A percentile compares a stretch with the other conserved stretches of the same genome.
Evolutionary conservation across 2,329 filamentous ascomycete genomes (phyloP).

Genomic region (Phyllosticta citribraziliensis): DNA sequence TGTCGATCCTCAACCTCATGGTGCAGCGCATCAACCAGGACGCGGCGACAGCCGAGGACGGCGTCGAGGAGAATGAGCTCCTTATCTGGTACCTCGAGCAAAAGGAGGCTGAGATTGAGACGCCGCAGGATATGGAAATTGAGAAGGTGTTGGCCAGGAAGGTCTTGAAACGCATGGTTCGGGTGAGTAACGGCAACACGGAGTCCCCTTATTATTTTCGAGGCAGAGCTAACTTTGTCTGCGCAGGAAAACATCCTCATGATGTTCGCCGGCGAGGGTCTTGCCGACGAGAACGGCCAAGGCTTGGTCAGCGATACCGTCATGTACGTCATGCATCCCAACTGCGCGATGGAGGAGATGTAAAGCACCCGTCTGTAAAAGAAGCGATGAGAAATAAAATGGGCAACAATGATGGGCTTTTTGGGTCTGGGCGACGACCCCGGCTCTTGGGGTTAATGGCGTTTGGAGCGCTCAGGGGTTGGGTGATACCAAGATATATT

Average conservation of each 20-base stretch:
- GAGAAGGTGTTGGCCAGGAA: conserved; percentile 68
- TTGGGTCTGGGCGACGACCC: background rate
- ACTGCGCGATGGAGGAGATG: conserved; percentile 68
- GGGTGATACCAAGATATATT: background rate
- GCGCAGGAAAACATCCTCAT: conserved; percentile 49
- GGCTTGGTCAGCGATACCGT: conserved; percentile 44
- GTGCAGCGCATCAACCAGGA: conserved; percentile 77
- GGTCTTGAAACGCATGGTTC: conserved; percentile 92
- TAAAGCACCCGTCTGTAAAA: background rate
- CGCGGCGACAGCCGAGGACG: conserved; percentile 65
- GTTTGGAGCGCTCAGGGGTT: background rate
- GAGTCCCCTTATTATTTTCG: background rate
- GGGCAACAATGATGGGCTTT: background rate
- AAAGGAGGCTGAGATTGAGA: conserved; percentile 71
- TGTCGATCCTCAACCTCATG: conserved; percentile 77
- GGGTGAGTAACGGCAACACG: conserved; percentile 48
- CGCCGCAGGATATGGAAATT: conserved; percentile 67
- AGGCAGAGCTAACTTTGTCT: conserved; percentile 14
- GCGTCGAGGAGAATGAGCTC: conserved; percentile 73
- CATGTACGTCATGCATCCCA: conserved; percentile 87
- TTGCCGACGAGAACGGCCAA: conserved; percentile 67
- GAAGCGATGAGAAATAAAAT: background rate
- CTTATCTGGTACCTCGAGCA: conserved; percentile 87
- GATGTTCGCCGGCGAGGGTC: conserved; percentile 67
- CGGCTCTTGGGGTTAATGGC: background rate